A percentile compares a stretch with the other conserved stretches of the same genome.
Evolutionary conservation across 2,329 filamentous ascomycete genomes (phyloP).

Genomic region (Colletotrichum sp.): DNA sequence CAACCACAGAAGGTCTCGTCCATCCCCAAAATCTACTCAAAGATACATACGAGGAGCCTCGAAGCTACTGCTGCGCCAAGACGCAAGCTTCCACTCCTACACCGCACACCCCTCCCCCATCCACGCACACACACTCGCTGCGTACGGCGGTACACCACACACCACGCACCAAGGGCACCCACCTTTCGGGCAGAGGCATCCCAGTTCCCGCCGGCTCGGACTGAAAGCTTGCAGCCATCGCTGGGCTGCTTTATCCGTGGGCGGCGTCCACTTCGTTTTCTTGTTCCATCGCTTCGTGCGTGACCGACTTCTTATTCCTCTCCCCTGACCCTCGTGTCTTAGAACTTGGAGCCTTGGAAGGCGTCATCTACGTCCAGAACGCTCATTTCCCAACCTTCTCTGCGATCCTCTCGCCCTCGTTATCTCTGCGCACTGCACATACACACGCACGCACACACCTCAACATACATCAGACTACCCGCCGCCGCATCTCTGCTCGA

Average conservation of each 20-base stretch:
- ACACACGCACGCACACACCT: not conserved
- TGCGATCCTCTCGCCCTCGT: not conserved
- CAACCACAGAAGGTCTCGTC: not conserved
- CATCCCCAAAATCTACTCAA: not conserved
- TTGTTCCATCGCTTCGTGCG: constrained; percentile 9
- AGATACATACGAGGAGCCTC: constrained; percentile 12
- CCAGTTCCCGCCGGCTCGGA: constrained; percentile 18
- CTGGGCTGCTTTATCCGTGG: constrained; percentile 14
- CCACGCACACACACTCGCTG: not conserved
- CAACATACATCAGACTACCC: not conserved
- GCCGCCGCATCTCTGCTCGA: not conserved
- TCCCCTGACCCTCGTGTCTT: constrained; percentile 15
- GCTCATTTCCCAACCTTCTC: not conserved
- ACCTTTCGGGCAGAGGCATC: constrained; percentile 16
- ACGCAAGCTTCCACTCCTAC: constrained; percentile 13
- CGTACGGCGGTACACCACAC: not conserved
- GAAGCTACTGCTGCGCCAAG: constrained; percentile 20
- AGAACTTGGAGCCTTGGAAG: constrained; percentile 1
- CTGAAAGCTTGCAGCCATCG: constrained; percentile 7
- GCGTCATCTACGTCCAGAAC: not conserved
- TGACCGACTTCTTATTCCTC: constrained; percentile 16
- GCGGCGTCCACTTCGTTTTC: constrained; percentile 1
- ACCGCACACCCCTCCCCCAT: not conserved
- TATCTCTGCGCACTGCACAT: not conserved
- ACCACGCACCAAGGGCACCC: constrained; percentile 9